Evolutionary conservation across 176 grass and related monocot species (phyloP), one percentile per base, ranked within the genome.

Genomic region (Poa pratensis): DNA sequence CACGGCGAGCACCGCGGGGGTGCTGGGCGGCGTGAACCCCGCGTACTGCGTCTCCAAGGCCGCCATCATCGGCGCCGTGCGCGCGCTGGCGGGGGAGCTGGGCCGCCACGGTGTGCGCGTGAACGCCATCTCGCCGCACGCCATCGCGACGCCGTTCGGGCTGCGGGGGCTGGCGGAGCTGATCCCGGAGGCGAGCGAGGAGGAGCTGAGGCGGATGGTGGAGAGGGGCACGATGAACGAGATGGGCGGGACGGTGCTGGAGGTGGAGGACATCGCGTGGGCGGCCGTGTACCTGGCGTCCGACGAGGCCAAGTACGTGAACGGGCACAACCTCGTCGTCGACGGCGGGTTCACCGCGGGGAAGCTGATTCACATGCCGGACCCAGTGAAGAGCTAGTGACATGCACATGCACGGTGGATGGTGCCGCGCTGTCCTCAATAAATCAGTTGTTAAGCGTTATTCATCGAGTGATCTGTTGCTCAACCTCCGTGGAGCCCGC

Each of bases 251-350:
- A 40, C 6, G 32, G 51, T 67, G 79, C 57, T 62, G 10, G 22
- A 63, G 22, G 12, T 3, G 15, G 37, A 69, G 3, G 64, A 69
- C 63, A 6, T 81, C 0, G 79, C 79, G 0, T 35, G 28, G 13
- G 48, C 64, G 13, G 79, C 79, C 1, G 0, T 69, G 7, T 54
- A 81, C 64, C 64, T 54, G 1, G 30, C 79, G 0, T 81, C 30
- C 7, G 64, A 69, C 20, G 79, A 69, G 12, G 6, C 64, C 3
- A 54, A 6, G 64, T 12, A 54, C 30, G 32, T 81, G 0, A 81
- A 11, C 30, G 64, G 64, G 2, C 79, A 69, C 28, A 82, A 82
- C 64, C 79, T 82, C 7, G 79, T 82, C 28, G 28, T 82, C 30
- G 80, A 70, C 9, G 80, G 65, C 19, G 80, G 80, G 7, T 53